phyloP scores from a whole-genome alignment of 345 rosid species.

The Pugionium cornutum region DNA sequence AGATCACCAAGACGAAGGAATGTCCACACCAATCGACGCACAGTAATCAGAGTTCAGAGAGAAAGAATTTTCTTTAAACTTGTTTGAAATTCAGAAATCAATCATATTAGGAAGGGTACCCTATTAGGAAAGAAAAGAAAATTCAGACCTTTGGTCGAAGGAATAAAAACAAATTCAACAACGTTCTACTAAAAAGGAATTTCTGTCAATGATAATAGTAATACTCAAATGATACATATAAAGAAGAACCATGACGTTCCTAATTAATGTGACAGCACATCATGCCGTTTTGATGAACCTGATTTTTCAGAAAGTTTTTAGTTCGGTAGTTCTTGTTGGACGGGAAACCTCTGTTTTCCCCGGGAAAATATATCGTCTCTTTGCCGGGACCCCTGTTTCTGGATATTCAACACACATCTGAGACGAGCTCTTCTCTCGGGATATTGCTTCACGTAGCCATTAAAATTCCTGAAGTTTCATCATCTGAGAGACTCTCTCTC shows the following conservation, averaged over 20 bases:
- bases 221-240: neutral
- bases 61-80: no score
- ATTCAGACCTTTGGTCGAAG: neutral
- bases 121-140: neutral
- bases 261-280: slow-evolving; percentile 2
- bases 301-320: neutral
- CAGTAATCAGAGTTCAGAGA: no score
- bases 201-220: neutral
- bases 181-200: neutral
- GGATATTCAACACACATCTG: slow-evolving; percentile 9
- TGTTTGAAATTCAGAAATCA: no score
- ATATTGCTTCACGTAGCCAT: slow-evolving; percentile 20
- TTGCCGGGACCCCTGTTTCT: slow-evolving; percentile 2
- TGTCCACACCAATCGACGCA: neutral
- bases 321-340: slow-evolving; percentile 24
- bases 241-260: slow-evolving; percentile 11
- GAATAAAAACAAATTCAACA: neutral
- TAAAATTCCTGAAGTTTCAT: slow-evolving; percentile 23
- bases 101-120: no score
- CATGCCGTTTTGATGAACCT: slow-evolving; percentile 6
- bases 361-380: slow-evolving; percentile 7
- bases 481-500: slow-evolving; percentile 26
- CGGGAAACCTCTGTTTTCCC: slow-evolving; percentile 12
- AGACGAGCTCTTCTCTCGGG: slow-evolving; percentile 26
- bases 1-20: slow-evolving; percentile 8